Conservation (phyloP, 495 filamentous ascomycete species). For the Cladorrhinum samala region DNA sequence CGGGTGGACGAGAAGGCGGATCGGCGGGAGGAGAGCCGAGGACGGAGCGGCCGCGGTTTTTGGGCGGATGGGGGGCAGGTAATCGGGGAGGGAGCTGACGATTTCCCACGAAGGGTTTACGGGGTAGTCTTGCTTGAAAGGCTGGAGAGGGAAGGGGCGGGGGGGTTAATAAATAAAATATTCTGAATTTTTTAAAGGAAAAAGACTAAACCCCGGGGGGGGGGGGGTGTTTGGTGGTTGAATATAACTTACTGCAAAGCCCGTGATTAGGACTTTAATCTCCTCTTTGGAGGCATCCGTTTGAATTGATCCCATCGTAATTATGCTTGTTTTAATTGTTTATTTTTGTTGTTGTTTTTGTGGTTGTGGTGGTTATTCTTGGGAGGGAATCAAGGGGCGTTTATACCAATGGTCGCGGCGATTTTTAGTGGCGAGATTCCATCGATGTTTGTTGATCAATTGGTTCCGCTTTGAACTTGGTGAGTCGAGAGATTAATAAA, state of each 20-base stretch:
- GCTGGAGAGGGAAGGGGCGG: slow-evolving; percentile 34
- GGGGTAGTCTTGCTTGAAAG: slow-evolving; percentile 58
- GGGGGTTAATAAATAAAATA: not conserved
- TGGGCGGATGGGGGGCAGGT: slow-evolving; percentile 43
- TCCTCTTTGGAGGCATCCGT: slow-evolving; percentile 34
- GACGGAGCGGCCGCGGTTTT: slow-evolving; percentile 23
- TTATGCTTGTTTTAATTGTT: not conserved
- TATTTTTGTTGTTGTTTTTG: no score
- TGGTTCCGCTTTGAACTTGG: no score
- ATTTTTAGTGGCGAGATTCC: no score
- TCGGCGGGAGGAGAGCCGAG: slow-evolving; percentile 36
- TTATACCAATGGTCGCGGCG: no score
- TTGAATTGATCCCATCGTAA: slow-evolving; percentile 35
- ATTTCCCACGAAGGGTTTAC: slow-evolving; percentile 70
- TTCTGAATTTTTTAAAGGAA: not conserved
- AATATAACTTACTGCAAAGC: slow-evolving; percentile 57
- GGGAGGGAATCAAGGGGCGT: no score
- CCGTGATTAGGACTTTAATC: slow-evolving; percentile 64
- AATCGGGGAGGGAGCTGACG: slow-evolving; percentile 44
- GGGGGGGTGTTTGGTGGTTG: not conserved
- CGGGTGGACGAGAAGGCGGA: slow-evolving; percentile 61
- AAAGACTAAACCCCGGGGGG: not conserved
- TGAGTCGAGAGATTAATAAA: no score
- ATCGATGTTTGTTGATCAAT: no score
- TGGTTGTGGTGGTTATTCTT: no score